Percentiles rank a stretch among this genome's conserved stretches.
Evolutionary conservation across 768 basidiomycete species (phyloP).

Genomic region (Macrolepiota fuliginosa): DNA sequence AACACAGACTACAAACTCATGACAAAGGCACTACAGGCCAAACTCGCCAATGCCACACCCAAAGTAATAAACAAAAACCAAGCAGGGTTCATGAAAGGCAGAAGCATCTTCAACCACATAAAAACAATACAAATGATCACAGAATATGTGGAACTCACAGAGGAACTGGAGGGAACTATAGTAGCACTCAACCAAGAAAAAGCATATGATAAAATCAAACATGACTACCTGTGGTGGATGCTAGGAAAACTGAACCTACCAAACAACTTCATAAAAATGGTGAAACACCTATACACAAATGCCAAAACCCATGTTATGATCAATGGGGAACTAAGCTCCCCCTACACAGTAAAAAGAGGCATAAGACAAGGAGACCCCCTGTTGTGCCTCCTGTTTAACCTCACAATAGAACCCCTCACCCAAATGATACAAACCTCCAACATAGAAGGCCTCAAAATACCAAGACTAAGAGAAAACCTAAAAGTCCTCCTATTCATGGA

Average conservation of each 20-base stretch:
- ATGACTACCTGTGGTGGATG: slow-evolving; percentile 26
- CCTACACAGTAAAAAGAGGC: slow-evolving; percentile 22
- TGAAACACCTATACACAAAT: slow-evolving; percentile 11
- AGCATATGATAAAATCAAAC: slow-evolving; percentile 32
- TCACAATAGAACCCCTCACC: slow-evolving; percentile 35
- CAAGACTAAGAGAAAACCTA: too few relatives aligned
- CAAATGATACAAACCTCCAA: slow-evolving; percentile 22
- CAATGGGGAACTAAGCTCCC: slow-evolving; percentile 24
- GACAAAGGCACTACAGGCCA: slow-evolving; percentile 22
- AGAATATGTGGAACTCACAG: slow-evolving; percentile 17
- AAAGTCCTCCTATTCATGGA: too few relatives aligned
- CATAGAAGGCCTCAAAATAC: too few relatives aligned
- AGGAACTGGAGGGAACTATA: slow-evolving; percentile 23
- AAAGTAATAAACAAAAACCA: slow-evolving; percentile 30
- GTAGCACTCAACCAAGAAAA: slow-evolving; percentile 36
- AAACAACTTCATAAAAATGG: slow-evolving; percentile 21
- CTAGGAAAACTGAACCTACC: slow-evolving; percentile 26
- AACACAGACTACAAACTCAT: slow-evolving; percentile 33
- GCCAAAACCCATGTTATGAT: slow-evolving; percentile 24
- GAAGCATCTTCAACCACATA: slow-evolving; percentile 30
- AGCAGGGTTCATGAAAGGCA: slow-evolving; percentile 31
- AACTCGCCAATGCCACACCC: slow-evolving; percentile 14
- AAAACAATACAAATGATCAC: slow-evolving; percentile 24
- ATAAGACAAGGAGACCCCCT: slow-evolving; percentile 36
- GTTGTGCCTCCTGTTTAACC: slow-evolving; percentile 32